phyloP scores from a whole-genome alignment of 257 asterid genomes.

The Avicennia marina region DNA sequence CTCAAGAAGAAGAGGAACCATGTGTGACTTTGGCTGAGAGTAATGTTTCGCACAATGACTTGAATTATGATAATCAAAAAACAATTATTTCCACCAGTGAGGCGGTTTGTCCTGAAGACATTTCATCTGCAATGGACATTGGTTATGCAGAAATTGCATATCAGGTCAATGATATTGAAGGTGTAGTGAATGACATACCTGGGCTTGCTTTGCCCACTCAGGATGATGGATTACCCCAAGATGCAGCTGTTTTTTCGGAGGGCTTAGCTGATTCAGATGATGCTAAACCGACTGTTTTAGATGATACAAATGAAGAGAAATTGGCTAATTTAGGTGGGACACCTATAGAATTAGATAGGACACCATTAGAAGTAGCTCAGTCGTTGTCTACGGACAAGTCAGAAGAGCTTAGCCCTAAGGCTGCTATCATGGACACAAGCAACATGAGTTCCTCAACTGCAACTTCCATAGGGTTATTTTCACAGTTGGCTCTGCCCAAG shows the following conservation, averaged over 20 bases:
- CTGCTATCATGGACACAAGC: constrained; percentile 50
- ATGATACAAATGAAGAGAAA: constrained; percentile 49
- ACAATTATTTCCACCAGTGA: constrained; percentile 30
- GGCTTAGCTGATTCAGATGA: constrained; percentile 43
- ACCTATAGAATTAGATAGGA: constrained; percentile 42
- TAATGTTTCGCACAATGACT: constrained; percentile 36
- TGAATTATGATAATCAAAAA: constrained; percentile 36
- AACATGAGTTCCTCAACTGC: constrained; percentile 55
- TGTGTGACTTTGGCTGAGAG: constrained; percentile 27
- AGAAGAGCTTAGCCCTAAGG: constrained; percentile 94
- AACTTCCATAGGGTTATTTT: constrained; percentile 43
- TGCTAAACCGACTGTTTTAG: constrained; percentile 45
- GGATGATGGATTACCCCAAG: constrained; percentile 39
- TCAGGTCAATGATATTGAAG: constrained; percentile 42
- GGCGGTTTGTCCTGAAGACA: constrained; percentile 35
- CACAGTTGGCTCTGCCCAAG: constrained; percentile 78
- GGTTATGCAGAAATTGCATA: constrained; percentile 30
- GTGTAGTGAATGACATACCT: constrained; percentile 60
- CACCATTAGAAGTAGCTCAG: constrained; percentile 49
- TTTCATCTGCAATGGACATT: constrained; percentile 42
- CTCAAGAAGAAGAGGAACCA: constrained; percentile 45
- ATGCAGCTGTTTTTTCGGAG: constrained; percentile 26
- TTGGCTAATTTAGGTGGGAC: constrained; percentile 35
- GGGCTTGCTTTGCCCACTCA: constrained; percentile 57
- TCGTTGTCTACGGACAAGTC: constrained; percentile 68